Base-by-base conservation (phyloP, 2,329 filamentous ascomycete genomes). In the Sphaceloma murrayae region DNA sequence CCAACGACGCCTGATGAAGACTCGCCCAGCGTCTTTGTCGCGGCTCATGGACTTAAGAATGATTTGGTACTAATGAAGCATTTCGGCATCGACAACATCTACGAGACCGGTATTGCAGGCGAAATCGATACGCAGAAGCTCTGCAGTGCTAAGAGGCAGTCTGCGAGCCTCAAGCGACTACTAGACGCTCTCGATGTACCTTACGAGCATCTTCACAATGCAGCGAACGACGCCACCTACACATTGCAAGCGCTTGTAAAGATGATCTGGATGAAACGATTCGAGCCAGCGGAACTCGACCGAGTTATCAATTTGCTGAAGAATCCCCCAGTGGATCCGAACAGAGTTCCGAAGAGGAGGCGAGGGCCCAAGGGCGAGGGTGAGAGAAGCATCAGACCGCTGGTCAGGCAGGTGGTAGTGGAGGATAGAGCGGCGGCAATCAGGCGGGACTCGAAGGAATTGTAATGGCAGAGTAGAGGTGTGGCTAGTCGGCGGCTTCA, bases 161-260 rank as follows among this genome's bases (percentile, higher is more conserved):
- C 42, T 18, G 42, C 32, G 2, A 22, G 42, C 11, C 21, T 45
- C 31, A 29, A 22, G 14, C 18, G 17, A 8, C 21, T 45, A 4
- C 31, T 45, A 3, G 42, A 45, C 16, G 30, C 29, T 5, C n/a
- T 45, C 5, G 30, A 45, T 2, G 29, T 45, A 5, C 22, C 30
- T 3, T 45, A 45, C 16, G 22, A 34, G n/a, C 3, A 36, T 14
- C 47, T 49, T 18, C 57, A 60, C 29, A 57, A 58, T 39, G 57
- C 56, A 10, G 51, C 51, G 16, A 60, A 60, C 26, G 58, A 60
- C 42, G 56, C 57, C 3, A 55, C 56, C 1, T 59, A 58, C 39
- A 53, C 55, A 2, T 50, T 60, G 51, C 53, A 55, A 46, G 47
- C 46, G 2, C 39, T 57, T 32, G 32, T 58, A 5, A 45, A 36